phyloP scores from a whole-genome alignment of 345 rosid species.

The Hypericum perforatum region DNA sequence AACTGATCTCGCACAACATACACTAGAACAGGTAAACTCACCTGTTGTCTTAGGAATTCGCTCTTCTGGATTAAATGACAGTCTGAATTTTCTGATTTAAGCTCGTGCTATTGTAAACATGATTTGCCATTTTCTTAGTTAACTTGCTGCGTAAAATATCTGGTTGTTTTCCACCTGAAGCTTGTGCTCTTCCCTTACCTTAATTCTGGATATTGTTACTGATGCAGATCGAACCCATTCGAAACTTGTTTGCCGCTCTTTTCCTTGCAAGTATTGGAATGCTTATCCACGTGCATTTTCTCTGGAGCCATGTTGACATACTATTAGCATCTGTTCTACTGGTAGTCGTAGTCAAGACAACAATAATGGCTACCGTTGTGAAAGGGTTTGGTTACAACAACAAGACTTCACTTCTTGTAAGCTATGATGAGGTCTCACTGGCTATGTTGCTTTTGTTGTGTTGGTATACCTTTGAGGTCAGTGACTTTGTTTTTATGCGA shows the following conservation, averaged over 20 bases:
- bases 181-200: background rate
- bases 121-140: too few relatives aligned
- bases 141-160: too few relatives aligned
- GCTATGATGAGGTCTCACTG: conserved; percentile 11
- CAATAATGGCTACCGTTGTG: conserved; percentile 55
- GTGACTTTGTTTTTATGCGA: conserved; percentile 12
- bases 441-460: background rate
- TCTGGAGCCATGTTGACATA: conserved; percentile 89
- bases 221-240: conserved; percentile 80
- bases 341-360: conserved; percentile 65
- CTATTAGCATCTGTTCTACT: conserved; percentile 72
- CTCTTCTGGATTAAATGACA: too few relatives aligned
- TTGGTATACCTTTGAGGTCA: conserved; percentile 14
- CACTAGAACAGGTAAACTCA: conserved; percentile 81
- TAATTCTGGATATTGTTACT: conserved; percentile 2
- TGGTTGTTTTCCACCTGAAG: background rate
- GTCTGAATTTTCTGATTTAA: too few relatives aligned
- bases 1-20: conserved; percentile 89
- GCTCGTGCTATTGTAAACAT: too few relatives aligned
- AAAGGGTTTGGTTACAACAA: conserved; percentile 83
- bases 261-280: conserved; percentile 92
- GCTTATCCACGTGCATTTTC: conserved; percentile 82
- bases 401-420: conserved; percentile 81
- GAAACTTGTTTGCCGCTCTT: conserved; percentile 86
- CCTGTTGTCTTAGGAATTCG: too few relatives aligned